Evolutionary conservation across 495 filamentous ascomycete species (phyloP).

Genomic region (Hypoxylon fuscum): DNA sequence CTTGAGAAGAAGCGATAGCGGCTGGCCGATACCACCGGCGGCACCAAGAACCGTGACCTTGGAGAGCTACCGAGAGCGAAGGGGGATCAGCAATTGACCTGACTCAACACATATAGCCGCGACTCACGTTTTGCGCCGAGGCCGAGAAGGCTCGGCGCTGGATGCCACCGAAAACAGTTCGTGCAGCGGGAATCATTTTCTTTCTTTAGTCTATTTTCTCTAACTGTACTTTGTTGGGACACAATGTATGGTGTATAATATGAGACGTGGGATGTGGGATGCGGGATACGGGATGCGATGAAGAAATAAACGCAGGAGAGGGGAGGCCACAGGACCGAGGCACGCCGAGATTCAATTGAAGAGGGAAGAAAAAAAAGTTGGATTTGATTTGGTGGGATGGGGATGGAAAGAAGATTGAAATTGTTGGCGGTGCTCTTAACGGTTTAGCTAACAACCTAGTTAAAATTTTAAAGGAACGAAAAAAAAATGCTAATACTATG

Average conservation of each 20-base stretch:
- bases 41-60: slow-evolving; percentile 98
- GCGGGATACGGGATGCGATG: neutral
- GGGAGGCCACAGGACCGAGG: no score
- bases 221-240: slow-evolving; percentile 10
- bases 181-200: slow-evolving; percentile 41
- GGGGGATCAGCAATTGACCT: slow-evolving; percentile 32
- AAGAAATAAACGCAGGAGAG: no score
- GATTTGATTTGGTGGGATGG: no score
- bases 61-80: slow-evolving; percentile 70
- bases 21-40: slow-evolving; percentile 97
- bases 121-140: slow-evolving; percentile 84
- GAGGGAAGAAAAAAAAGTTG: no score
- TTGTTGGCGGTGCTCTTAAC: no score
- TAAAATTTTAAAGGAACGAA: no score
- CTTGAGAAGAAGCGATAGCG: slow-evolving; percentile 96
- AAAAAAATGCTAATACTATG: no score
- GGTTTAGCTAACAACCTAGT: no score
- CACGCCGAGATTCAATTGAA: no score
- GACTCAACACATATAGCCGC: neutral
- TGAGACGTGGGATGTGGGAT: neutral
- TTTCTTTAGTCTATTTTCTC: slow-evolving; percentile 3
- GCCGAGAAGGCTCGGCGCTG: slow-evolving; percentile 95
- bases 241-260: neutral
- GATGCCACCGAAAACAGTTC: slow-evolving; percentile 52
- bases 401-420: no score